Base-by-base conservation (phyloP, 1,139 yeast genomes). In the Candida sp. region DNA sequence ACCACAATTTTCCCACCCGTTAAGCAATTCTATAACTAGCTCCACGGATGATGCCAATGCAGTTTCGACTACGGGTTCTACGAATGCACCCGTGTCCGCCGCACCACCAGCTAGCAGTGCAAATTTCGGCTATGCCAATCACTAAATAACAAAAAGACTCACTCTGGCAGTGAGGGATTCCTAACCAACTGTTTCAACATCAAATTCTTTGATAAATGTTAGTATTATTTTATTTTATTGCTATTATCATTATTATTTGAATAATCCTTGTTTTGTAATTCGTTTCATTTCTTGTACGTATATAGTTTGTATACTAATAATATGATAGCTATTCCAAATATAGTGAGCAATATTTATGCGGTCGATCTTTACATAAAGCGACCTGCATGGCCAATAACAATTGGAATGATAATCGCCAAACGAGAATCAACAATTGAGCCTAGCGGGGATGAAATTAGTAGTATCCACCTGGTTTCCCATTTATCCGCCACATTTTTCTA, bases 51-150 rank as follows among this genome's bases (percentile, higher is more conserved):
- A 32, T 12, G 34, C 36, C 4, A 30, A 45, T 8, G 19, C 43
- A 4, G 21, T 39, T 30, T 33, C 43, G n/a, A 36, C 39, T 22
- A 38, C 43, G 5, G 30, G 23, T 22, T 22, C 41, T 15, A 35
- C 25, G 5, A 32, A 32, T 12, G 19, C 34, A 6, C 34, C 12
- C 9, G 25, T 25, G 15, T n/a, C 22, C 3, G 33, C 12, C 7
- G 29, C 15, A 22, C 36, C 29, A 39, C 39, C 21, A 33, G 35
- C 23, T 9, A 32, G 11, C 11, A 25, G 29, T 25, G 29, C 34
- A 2, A 32, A 32, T 32, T 32, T 32, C 19, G 34, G 34, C 6
- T 32, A 32, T n/a, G 34, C 19, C 12, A 32, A 32, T 32, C 34
- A 12, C 19, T 32, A 32, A 32, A 32, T 11, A 6, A 32, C 6